phyloP scores from a whole-genome alignment of 2,329 filamentous ascomycete genomes.

The Hypomyces perniciosus region DNA sequence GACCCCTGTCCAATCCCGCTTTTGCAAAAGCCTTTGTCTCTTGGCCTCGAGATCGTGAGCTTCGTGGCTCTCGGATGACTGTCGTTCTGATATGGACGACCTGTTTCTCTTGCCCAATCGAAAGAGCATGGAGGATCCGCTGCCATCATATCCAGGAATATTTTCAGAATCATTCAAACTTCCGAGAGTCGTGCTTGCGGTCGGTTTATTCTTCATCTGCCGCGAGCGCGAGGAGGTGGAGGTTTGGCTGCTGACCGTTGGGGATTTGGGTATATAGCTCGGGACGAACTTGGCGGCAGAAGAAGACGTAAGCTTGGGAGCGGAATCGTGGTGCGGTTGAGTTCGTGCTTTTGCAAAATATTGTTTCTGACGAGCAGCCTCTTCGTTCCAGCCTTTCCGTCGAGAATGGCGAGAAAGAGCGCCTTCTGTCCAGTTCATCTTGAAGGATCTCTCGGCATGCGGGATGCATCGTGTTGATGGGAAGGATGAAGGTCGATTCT shows the following conservation, averaged over 20 bases:
- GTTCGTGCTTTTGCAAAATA: conserved; percentile 33
- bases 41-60: conserved; percentile 17
- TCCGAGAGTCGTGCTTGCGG: background rate
- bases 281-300: conserved; percentile 20
- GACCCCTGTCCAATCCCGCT: conserved; percentile 27
- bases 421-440: conserved; percentile 40
- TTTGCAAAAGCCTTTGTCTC: conserved; percentile 21
- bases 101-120: background rate
- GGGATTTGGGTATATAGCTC: conserved; percentile 18
- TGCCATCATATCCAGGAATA: background rate
- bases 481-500: no score
- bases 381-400: conserved; percentile 27
- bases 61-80: background rate
- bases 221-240: background rate
- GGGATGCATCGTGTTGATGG: no score
- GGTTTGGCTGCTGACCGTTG: background rate
- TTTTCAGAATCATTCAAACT: background rate
- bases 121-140: background rate
- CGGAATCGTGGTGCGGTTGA: conserved; percentile 14
- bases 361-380: conserved; percentile 30
- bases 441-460: background rate
- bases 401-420: conserved; percentile 31
- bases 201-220: background rate
- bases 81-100: background rate
- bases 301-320: background rate